Evolutionary conservation across 331 rosid genomes (phyloP).

Genomic region (Erythrophleum ivorense): DNA sequence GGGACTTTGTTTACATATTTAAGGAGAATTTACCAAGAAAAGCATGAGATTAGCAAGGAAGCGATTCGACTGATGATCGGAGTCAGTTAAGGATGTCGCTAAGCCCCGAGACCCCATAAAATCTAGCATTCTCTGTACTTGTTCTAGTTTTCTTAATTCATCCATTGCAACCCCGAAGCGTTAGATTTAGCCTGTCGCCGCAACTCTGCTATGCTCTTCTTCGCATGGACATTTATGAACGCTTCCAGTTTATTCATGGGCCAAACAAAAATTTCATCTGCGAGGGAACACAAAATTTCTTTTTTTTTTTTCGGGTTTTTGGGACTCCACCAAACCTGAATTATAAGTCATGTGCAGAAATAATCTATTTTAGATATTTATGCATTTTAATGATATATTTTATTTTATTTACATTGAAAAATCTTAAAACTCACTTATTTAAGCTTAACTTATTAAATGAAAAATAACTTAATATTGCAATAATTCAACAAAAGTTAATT

Average conservation of each 20-base stretch:
- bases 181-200: slow-evolving; percentile 16
- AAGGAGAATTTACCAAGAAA: slow-evolving; percentile 50
- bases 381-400: too few relatives aligned
- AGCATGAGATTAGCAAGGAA: slow-evolving; percentile 73
- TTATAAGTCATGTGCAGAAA: background rate
- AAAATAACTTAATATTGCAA: too few relatives aligned
- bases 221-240: slow-evolving; percentile 23
- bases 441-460: too few relatives aligned
- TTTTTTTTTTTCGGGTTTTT: background rate
- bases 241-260: slow-evolving; percentile 3
- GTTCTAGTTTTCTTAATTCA: slow-evolving; percentile 67
- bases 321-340: background rate
- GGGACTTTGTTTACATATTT: background rate
- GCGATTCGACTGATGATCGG: slow-evolving; percentile 45
- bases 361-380: too few relatives aligned
- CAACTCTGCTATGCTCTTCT: slow-evolving; percentile 35
- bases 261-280: background rate
- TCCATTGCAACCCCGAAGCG: slow-evolving; percentile 49
- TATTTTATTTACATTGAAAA: too few relatives aligned
- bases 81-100: slow-evolving; percentile 36
- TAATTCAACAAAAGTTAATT: too few relatives aligned
- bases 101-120: slow-evolving; percentile 58
- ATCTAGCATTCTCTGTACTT: slow-evolving; percentile 58
- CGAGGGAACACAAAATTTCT: background rate
- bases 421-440: too few relatives aligned